Evolutionary conservation across 129 eudicot species (phyloP).

Genomic region (Smallanthus sonchifolius): DNA sequence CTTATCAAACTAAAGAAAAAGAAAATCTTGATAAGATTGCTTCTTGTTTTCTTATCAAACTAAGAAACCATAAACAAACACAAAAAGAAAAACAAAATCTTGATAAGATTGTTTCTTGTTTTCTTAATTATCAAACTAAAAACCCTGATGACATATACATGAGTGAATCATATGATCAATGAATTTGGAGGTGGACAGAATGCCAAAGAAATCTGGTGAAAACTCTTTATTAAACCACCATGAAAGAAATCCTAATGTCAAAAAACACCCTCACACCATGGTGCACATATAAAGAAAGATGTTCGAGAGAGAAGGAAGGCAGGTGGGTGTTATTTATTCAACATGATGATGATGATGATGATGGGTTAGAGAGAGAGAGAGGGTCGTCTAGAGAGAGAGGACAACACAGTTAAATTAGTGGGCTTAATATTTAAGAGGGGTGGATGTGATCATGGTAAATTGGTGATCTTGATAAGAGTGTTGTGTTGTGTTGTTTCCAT

Average conservation of each 20-base stretch:
- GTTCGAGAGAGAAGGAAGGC: neutral
- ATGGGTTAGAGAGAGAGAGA: neutral
- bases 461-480: conserved; percentile 26
- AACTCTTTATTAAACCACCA: conserved; percentile 79
- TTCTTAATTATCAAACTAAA: neutral
- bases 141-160: neutral
- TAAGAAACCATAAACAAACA: no score
- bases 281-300: neutral
- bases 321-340: conserved; percentile 38
- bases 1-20: no score
- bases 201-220: conserved; percentile 88
- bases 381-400: conserved; percentile 1
- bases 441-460: conserved; percentile 15
- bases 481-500: neutral
- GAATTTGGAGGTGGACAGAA: conserved; percentile 95
- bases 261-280: neutral
- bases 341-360: conserved; percentile 22
- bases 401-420: conserved; percentile 29
- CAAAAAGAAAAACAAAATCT: no score
- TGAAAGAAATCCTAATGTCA: conserved; percentile 29
- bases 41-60: no score
- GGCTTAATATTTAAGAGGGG: conserved; percentile 30
- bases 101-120: neutral
- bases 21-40: no score
- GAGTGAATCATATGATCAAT: neutral